Percentiles rank a stretch among this genome's conserved stretches.
phyloP scores from a whole-genome alignment of 2,329 filamentous ascomycete genomes.

The Penicillium sumatraense region DNA sequence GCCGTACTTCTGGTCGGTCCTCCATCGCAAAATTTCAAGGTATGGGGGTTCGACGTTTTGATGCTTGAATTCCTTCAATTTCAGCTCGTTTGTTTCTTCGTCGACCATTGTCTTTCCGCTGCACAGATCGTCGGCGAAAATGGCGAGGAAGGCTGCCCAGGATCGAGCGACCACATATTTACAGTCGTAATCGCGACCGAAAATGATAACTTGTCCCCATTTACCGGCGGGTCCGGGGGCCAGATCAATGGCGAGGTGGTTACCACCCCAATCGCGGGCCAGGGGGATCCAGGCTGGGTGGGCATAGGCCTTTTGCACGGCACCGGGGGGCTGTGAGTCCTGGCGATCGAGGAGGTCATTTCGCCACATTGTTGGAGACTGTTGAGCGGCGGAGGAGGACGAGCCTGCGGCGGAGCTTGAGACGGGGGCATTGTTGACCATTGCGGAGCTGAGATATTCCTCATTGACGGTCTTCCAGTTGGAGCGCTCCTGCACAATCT shows the following conservation, averaged over 20 bases:
- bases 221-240: constrained; percentile 85
- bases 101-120: constrained; percentile 92
- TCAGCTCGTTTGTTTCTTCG: constrained; percentile 88
- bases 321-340: constrained; percentile 82
- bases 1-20: constrained; percentile 93
- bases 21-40: constrained; percentile 93
- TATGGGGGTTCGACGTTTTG: constrained; percentile 89
- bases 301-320: constrained; percentile 89
- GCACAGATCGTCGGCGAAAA: constrained; percentile 85
- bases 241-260: constrained; percentile 92
- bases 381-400: constrained; percentile 63
- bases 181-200: constrained; percentile 96
- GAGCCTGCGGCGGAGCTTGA: constrained; percentile 71
- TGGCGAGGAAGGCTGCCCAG: constrained; percentile 84
- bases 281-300: constrained; percentile 96
- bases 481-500: constrained; percentile 96
- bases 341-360: constrained; percentile 83
- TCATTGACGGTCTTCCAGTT: constrained; percentile 95
- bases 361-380: constrained; percentile 69
- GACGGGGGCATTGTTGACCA: constrained; percentile 63
- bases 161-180: constrained; percentile 96
- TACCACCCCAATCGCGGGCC: constrained; percentile 97
- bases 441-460: constrained; percentile 73
- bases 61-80: constrained; percentile 87
- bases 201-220: constrained; percentile 97